Conservation (phyloP, 1,139 yeast genomes). For the Casaregolazyma lundiana region DNA sequence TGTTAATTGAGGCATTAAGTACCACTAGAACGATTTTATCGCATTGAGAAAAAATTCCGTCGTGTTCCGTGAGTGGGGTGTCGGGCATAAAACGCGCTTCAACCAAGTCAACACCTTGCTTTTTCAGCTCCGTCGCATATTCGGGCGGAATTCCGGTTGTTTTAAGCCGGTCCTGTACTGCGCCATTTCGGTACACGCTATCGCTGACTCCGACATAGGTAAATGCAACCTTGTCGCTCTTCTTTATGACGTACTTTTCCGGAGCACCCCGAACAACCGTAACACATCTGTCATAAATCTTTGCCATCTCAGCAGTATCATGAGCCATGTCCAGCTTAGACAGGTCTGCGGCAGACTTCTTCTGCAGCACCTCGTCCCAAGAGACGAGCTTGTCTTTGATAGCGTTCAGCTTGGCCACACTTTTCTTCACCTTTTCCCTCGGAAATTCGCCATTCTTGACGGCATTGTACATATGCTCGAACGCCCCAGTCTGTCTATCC, state of each 20-base stretch:
- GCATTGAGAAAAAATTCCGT: constrained; percentile 10
- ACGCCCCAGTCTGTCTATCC: constrained; percentile 49
- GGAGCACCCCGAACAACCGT: constrained; percentile 14
- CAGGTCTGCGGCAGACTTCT: constrained; percentile 1
- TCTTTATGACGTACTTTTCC: constrained; percentile 8
- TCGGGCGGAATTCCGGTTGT: constrained; percentile 15
- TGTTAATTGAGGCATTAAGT: constrained; percentile 15
- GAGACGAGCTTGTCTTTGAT: constrained; percentile 40
- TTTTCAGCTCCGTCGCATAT: constrained; percentile 11
- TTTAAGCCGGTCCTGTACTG: constrained; percentile 16
- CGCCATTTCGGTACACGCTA: constrained; percentile 8
- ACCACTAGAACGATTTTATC: constrained; percentile 17
- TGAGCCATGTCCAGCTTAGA: constrained; percentile 5
- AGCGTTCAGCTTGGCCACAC: constrained; percentile 42
- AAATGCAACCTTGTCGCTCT: constrained; percentile 17
- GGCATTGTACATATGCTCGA: constrained; percentile 46
- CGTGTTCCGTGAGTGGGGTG: constrained; percentile 12
- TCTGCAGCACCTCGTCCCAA: constrained; percentile 42
- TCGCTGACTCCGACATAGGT: constrained; percentile 16
- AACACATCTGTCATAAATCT: constrained; percentile 13
- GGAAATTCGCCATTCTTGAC: constrained; percentile 46
- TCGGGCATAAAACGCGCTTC: constrained; percentile 17
- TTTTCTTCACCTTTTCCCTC: constrained; percentile 40
- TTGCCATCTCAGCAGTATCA: constrained; percentile 7
- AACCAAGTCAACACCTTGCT: constrained; percentile 9